Evolutionary conservation across 805 yeast genomes (phyloP).

Genomic region (Sugiyamaella lignohabitans): DNA sequence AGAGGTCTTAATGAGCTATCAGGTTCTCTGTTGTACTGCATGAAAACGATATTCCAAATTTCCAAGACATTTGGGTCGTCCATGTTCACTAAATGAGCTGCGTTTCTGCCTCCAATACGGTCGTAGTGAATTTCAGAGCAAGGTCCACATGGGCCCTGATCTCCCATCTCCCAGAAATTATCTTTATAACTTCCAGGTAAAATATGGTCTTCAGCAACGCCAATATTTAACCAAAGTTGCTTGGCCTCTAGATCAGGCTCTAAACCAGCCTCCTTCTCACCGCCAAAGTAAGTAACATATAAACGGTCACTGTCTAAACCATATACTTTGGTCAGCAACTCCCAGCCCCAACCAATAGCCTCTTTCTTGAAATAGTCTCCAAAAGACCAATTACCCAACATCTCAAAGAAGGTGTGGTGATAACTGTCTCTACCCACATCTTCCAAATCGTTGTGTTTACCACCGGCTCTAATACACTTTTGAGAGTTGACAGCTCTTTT

Average conservation of each 20-base stretch:
- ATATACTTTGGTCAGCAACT: conserved; percentile 76
- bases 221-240: conserved; percentile 75
- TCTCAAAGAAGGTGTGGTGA: conserved; percentile 97
- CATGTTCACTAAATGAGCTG: conserved; percentile 80
- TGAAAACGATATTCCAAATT: conserved; percentile 96
- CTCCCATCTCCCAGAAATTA: conserved; percentile 99
- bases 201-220: conserved; percentile 87
- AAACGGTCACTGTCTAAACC: conserved; percentile 73
- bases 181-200: conserved; percentile 86
- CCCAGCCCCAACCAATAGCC: conserved; percentile 88
- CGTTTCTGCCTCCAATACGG: conserved; percentile 97
- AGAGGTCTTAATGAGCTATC: conserved; percentile 71
- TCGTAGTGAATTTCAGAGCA: conserved; percentile 97
- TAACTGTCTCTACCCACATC: conserved; percentile 98
- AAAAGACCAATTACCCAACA: conserved; percentile 99
- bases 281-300: conserved; percentile 95
- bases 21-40: conserved; percentile 92
- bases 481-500: conserved; percentile 93
- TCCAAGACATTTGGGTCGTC: conserved; percentile 98
- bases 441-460: conserved; percentile 92
- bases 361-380: conserved; percentile 98
- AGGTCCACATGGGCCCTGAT: conserved; percentile 99
- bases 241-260: conserved; percentile 94
- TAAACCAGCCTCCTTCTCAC: conserved; percentile 74
- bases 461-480: conserved; percentile 99